Base-by-base conservation (phyloP, 2,329 filamentous ascomycete species). In the Neoscytalidium dimidiatum region DNA sequence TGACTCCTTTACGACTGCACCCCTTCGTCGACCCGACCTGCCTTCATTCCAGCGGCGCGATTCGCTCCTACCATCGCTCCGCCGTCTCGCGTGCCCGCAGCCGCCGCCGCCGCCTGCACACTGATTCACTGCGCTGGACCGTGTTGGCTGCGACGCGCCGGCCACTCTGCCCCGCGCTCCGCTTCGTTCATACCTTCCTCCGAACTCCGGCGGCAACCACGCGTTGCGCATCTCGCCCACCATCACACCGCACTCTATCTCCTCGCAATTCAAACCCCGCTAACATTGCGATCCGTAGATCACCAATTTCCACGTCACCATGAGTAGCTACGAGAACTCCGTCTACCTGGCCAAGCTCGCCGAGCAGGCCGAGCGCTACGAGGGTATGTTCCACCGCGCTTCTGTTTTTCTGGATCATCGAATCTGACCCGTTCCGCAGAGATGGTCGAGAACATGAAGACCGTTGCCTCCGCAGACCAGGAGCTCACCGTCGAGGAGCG, bases 301-400 rank as follows among this genome's bases (percentile, higher is more conserved):
- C 26, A 60, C 52, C 60, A 44, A 61, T 46, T 38, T 28, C 26
- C 38, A 60, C 53, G 56, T 52, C 63, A 65, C 63, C 46, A 65
- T 65, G 63, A 53, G 62, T 64, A 51, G 58, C 46, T 65, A 65
- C 63, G 63, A 65, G 56, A 57, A 65, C 46, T 65, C 63, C 56
- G 63, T 65, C 80, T 98, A 98, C 88, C 92, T 98, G 82, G 95
- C 95, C 83, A 90, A 95, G 86, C 93, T 99, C 81, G 98, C 95
- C 88, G 95, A 98, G 92, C 95, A 99, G 90, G 95, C 95, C 81
- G 95, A 98, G 88, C 94, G 94, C 80, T 99, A 99, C 85, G 94
- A 99, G 94, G 95, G 86, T 88, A 80, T 81, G 86, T 49, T 31
- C 57, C 64, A 66, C 66, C 49, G 13, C 63, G 67, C 48, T n/a